Percentiles rank a stretch among this genome's conserved stretches.
Evolutionary conservation across 1,139 yeast species (phyloP).

Genomic region (Kluyveromyces sp.): DNA sequence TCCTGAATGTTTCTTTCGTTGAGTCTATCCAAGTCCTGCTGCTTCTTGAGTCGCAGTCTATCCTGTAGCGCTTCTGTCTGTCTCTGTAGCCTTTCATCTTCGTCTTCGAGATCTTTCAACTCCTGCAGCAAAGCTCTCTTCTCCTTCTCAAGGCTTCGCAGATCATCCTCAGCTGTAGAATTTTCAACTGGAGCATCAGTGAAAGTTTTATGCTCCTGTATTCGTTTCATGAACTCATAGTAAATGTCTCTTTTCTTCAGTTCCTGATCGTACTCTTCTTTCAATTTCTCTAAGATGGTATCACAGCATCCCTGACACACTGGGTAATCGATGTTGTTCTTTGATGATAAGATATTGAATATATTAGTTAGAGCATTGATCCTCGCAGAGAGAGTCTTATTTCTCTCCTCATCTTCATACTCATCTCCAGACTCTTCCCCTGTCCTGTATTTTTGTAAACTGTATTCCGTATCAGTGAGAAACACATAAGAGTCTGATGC

Average conservation of each 20-base stretch:
- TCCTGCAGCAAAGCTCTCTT: conserved; percentile 33
- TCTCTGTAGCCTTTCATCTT: conserved; percentile 34
- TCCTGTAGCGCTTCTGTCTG: conserved; percentile 44
- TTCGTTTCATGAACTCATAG: conserved; percentile 59
- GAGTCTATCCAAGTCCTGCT: conserved; percentile 41
- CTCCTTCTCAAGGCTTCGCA: conserved; percentile 34
- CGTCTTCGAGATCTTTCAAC: conserved; percentile 31
- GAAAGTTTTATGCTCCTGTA: conserved; percentile 49
- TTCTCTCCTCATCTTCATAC: conserved; percentile 12
- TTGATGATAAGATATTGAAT: conserved; percentile 57
- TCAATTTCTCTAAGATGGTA: conserved; percentile 57
- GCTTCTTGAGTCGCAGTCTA: conserved; percentile 35
- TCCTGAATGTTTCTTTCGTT: conserved; percentile 46
- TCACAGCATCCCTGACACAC: conserved; percentile 82
- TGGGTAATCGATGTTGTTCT: conserved; percentile 81
- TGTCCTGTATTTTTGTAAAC: conserved; percentile 17
- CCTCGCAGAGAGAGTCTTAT: conserved; percentile 36
- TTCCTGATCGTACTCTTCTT: conserved; percentile 63
- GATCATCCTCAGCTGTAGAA: conserved; percentile 26
- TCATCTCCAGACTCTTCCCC: conserved; percentile 16
- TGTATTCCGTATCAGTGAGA: conserved; percentile 18
- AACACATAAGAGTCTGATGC: conserved; percentile 29
- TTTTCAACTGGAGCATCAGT: conserved; percentile 16
- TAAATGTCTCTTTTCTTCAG: conserved; percentile 77
- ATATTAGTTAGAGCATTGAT: conserved; percentile 50